Evolutionary conservation across 768 basidiomycete species (phyloP).

Genomic region (Russula brevipes): DNA sequence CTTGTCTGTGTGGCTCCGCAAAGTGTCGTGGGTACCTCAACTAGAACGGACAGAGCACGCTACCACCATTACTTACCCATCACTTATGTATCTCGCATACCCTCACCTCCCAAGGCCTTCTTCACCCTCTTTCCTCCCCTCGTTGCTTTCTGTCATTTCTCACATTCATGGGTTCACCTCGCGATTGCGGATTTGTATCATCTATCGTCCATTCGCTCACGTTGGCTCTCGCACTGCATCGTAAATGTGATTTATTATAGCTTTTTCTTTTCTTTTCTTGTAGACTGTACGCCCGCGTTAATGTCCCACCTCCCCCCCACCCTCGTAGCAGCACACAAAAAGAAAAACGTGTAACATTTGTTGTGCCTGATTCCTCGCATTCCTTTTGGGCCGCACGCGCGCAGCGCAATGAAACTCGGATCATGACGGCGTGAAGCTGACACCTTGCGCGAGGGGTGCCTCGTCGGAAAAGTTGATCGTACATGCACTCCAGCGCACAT

Average conservation of each 20-base stretch:
- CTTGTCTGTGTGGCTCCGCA: conserved; percentile 82
- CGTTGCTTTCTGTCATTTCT: conserved; percentile 21
- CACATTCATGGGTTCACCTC: conserved; percentile 21
- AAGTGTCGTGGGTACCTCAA: conserved; percentile 96
- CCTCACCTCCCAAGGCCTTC: conserved; percentile 21
- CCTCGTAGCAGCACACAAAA: conserved; percentile 1
- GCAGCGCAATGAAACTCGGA: no score
- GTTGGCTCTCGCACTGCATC: conserved; percentile 27
- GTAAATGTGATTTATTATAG: conserved; percentile 25
- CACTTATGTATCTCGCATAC: conserved; percentile 28
- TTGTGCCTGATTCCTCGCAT: not conserved
- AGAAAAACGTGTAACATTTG: conserved; percentile 21
- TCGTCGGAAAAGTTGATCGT: conserved; percentile 90
- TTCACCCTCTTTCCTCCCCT: conserved; percentile 13
- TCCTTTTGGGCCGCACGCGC: not conserved
- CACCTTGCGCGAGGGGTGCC: conserved; percentile 89
- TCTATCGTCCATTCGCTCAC: conserved; percentile 31
- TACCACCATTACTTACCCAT: conserved; percentile 20
- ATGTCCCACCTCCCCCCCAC: conserved; percentile 7
- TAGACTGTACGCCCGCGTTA: conserved; percentile 19
- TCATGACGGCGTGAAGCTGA: conserved; percentile 60
- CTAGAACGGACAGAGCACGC: conserved; percentile 42
- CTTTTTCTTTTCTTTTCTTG: conserved; percentile 20
- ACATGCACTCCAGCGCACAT: conserved; percentile 87
- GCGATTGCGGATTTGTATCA: conserved; percentile 26